These are phyloP conservation scores for Corylus americana DNA, from an alignment of 306 rosid genomes.

Conservation along the genomic window DNA sequence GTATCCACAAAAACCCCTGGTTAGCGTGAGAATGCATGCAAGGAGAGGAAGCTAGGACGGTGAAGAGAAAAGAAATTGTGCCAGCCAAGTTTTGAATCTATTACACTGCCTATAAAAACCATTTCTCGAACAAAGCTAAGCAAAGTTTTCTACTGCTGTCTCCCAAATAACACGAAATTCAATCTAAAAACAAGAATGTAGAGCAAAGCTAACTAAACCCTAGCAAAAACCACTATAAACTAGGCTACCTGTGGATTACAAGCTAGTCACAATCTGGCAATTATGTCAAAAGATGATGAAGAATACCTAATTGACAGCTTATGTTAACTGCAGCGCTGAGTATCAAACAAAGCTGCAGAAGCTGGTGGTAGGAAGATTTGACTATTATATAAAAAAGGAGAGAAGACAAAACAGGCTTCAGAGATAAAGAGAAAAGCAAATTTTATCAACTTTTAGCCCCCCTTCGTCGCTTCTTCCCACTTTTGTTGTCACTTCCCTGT, in stretches of 20 bases:
- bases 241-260: conserved; percentile 43
- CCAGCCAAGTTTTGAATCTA: not conserved
- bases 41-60: not conserved
- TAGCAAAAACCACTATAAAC: conserved; percentile 42
- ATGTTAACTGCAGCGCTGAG: conserved; percentile 30
- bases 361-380: conserved; percentile 20
- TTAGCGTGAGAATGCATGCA: too few relatives aligned
- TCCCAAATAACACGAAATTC: conserved; percentile 30
- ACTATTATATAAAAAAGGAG: conserved; percentile 18
- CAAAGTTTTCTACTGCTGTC: conserved; percentile 36
- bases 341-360: conserved; percentile 24
- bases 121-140: conserved; percentile 37
- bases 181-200: conserved; percentile 38
- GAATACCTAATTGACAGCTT: conserved; percentile 36
- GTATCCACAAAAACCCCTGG: not conserved
- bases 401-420: conserved; percentile 20
- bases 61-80: not conserved
- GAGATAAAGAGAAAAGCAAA: not conserved
- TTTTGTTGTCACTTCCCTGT: conserved; percentile 48
- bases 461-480: conserved; percentile 77
- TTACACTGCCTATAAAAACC: conserved; percentile 21
- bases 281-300: conserved; percentile 34
- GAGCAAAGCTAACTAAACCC: conserved; percentile 31
- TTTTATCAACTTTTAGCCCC: conserved; percentile 38
- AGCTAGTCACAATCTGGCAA: conserved; percentile 42